Conservation (phyloP, 257 asterid species). For the Thymus quinquecostatus region DNA sequence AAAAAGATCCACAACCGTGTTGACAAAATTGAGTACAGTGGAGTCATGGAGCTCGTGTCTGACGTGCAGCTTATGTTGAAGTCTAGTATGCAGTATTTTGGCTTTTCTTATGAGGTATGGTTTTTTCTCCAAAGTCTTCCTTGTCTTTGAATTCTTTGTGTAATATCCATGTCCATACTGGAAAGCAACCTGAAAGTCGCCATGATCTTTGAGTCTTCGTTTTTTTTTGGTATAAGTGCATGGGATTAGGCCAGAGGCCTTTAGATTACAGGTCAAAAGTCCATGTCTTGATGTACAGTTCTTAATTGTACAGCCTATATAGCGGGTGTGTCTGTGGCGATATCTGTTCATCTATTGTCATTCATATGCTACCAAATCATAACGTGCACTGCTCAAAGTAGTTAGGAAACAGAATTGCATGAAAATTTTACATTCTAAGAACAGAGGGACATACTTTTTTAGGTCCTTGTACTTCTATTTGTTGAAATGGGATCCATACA, state of each 20-base stretch:
- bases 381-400: no score
- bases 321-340: no score
- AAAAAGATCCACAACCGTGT: constrained; percentile 69
- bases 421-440: no score
- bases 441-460: no score
- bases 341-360: no score
- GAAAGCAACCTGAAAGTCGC: no score
- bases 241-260: background rate
- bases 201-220: background rate
- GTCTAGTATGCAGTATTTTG: constrained; percentile 68
- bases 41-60: constrained; percentile 76
- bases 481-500: background rate
- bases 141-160: background rate
- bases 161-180: background rate
- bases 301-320: no score
- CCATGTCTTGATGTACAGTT: background rate
- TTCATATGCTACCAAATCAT: no score
- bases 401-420: no score
- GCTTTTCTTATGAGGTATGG: constrained; percentile 77
- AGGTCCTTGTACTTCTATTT: no score
- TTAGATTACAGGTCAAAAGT: background rate
- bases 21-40: constrained; percentile 68
- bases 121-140: constrained; percentile 6
- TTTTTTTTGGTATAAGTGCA: background rate
- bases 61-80: constrained; percentile 92